These are phyloP conservation scores for Quillaja saponaria DNA, from an alignment of 306 rosid species.

Conservation along the genomic window DNA sequence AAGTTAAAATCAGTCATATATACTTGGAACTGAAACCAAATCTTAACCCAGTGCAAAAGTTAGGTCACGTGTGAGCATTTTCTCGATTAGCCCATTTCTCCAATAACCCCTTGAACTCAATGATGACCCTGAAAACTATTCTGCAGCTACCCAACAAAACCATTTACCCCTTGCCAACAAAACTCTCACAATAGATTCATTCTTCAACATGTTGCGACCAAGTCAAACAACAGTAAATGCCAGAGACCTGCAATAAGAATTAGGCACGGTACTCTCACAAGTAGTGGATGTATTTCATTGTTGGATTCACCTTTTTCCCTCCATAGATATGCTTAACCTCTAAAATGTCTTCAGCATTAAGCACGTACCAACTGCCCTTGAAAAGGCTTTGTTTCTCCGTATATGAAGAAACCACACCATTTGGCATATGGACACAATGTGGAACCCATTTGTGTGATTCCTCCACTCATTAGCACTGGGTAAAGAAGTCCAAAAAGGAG, in stretches of 20 bases:
- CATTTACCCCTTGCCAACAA: constrained; percentile 2
- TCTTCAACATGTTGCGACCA: constrained; percentile 1
- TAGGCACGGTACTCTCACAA: background rate
- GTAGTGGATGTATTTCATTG: background rate
- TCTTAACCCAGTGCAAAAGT: constrained; percentile 8
- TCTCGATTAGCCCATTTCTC: constrained; percentile 12
- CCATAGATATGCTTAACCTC: background rate
- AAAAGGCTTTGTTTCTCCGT: too few relatives aligned
- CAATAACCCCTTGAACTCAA: constrained; percentile 1
- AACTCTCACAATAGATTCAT: background rate
- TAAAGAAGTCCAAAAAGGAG: too few relatives aligned
- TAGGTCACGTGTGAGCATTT: constrained; percentile 11
- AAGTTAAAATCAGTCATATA: background rate
- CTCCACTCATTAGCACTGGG: too few relatives aligned
- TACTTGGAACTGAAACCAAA: background rate
- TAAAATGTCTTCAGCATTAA: constrained; percentile 4
- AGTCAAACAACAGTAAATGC: constrained; percentile 1
- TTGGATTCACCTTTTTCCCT: background rate
- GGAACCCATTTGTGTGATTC: too few relatives aligned
- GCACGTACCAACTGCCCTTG: background rate
- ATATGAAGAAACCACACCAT: too few relatives aligned
- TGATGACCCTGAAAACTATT: constrained; percentile 4
- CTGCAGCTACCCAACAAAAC: constrained; percentile 4
- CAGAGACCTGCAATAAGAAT: constrained; percentile 16
- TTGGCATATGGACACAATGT: too few relatives aligned